Evolutionary conservation across 2,329 filamentous ascomycete species (phyloP).

Genomic region (Clathrospora elynae): DNA sequence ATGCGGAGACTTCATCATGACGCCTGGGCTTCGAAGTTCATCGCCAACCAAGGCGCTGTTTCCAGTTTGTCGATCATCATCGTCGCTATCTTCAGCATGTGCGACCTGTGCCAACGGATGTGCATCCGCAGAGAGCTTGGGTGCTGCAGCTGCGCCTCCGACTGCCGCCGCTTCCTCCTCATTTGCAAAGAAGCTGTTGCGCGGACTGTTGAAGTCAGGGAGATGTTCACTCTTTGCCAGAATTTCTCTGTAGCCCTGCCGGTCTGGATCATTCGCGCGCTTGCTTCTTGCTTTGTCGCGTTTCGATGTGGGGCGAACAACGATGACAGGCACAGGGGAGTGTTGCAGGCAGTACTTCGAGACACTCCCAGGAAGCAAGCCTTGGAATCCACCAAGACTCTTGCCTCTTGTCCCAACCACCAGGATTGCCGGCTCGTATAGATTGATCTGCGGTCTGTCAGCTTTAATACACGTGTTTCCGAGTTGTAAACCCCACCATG

Average conservation of each 20-base stretch:
- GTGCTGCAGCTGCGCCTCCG: conserved; percentile 56
- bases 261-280: conserved; percentile 73
- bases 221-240: conserved; percentile 68
- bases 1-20: conserved; percentile 50
- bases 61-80: conserved; percentile 21
- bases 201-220: conserved; percentile 56
- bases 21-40: conserved; percentile 38
- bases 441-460: conserved; percentile 69
- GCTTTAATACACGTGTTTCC: not conserved
- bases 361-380: conserved; percentile 83
- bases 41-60: conserved; percentile 21
- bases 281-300: conserved; percentile 89
- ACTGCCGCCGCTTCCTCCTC: conserved; percentile 55
- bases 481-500: conserved; percentile 65
- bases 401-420: conserved; percentile 88
- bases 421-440: conserved; percentile 89
- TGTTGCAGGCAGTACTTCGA: conserved; percentile 95
- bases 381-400: conserved; percentile 83
- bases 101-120: conserved; percentile 41
- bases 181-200: conserved; percentile 52
- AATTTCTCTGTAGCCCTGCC: conserved; percentile 79
- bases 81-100: conserved; percentile 27
- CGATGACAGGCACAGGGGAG: conserved; percentile 89
- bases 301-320: conserved; percentile 85
- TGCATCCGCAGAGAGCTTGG: conserved; percentile 39